Conservation (phyloP, 2,329 filamentous ascomycete genomes). For the Calonectria hawksworthii region DNA sequence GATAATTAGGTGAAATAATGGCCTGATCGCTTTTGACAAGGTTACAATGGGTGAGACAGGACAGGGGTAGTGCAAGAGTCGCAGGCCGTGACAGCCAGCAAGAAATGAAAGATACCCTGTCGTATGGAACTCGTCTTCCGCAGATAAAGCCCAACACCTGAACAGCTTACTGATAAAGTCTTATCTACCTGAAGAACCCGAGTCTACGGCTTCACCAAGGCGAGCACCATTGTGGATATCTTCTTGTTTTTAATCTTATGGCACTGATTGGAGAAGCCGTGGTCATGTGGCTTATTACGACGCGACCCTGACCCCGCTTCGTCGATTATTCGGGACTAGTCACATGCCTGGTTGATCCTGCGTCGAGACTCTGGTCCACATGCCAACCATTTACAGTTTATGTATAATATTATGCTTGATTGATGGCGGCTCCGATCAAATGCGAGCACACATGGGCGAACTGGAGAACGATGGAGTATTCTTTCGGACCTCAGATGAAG, state of each 20-base stretch:
- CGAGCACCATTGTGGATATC: neutral
- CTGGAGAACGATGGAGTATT: neutral
- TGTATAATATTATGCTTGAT: neutral
- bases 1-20: neutral
- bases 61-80: neutral
- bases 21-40: neutral
- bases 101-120: neutral
- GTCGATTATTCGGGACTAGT: neutral
- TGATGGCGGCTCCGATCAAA: too few relatives aligned
- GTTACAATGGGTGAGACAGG: neutral
- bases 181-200: neutral
- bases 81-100: too few relatives aligned
- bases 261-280: neutral
- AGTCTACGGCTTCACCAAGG: neutral
- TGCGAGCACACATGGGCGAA: too few relatives aligned
- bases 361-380: neutral
- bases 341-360: conserved; percentile 1
- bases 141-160: neutral
- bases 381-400: neutral
- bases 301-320: neutral
- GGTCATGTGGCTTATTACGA: neutral
- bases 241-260: neutral
- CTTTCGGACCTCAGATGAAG: neutral
- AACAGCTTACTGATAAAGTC: neutral
- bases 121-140: neutral